phyloP scores from a whole-genome alignment of 768 basidiomycete species.

The Amanita exitialis region DNA sequence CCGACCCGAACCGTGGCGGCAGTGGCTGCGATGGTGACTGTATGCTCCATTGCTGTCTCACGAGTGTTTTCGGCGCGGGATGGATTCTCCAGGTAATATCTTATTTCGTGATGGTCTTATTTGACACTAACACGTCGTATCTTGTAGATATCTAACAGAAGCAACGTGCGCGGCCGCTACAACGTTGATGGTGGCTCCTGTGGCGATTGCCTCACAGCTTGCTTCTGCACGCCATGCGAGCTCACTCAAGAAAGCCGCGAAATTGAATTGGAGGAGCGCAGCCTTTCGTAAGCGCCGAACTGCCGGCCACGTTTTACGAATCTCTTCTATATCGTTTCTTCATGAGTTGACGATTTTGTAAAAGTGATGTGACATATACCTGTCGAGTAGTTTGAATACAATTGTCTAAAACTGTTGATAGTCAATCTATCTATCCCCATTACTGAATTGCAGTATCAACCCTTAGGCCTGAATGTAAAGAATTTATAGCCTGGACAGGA shows the following conservation, averaged over 20 bases:
- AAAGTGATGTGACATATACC: background rate
- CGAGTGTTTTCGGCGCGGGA: constrained; percentile 20
- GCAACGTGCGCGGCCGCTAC: constrained; percentile 31
- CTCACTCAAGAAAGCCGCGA: constrained; percentile 24
- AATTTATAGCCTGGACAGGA: too few relatives aligned
- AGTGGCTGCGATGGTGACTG: constrained; percentile 24
- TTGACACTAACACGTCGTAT: background rate
- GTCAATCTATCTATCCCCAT: too few relatives aligned
- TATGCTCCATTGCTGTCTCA: constrained; percentile 21
- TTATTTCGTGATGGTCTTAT: background rate
- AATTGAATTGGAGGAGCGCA: too few relatives aligned
- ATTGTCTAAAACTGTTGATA: too few relatives aligned
- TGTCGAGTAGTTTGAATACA: too few relatives aligned
- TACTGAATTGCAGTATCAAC: too few relatives aligned
- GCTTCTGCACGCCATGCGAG: too few relatives aligned
- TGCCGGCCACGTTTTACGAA: background rate
- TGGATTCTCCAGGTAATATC: constrained; percentile 30
- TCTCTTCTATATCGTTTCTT: background rate
- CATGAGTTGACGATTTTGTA: background rate
- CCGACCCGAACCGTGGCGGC: constrained; percentile 27
- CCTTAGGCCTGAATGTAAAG: too few relatives aligned
- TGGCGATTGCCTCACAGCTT: constrained; percentile 27
- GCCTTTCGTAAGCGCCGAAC: too few relatives aligned
- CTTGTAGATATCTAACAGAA: constrained; percentile 23
- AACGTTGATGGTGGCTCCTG: constrained; percentile 32